Percentiles rank a stretch among this genome's conserved stretches.
phyloP scores from a whole-genome alignment of 306 rosid species.

The Cicer cuneatum region DNA sequence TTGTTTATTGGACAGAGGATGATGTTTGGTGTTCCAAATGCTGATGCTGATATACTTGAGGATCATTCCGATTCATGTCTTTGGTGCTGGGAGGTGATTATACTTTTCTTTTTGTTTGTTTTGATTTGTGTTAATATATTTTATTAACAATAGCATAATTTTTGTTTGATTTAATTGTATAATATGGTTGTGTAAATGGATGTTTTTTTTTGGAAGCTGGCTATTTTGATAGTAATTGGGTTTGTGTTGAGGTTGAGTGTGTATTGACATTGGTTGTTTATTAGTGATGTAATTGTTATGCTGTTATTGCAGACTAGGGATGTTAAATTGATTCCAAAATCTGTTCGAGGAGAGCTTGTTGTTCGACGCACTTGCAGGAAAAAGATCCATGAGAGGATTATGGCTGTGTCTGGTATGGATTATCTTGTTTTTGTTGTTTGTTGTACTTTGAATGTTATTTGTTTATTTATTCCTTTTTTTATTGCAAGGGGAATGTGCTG shows the following conservation, averaged over 20 bases:
- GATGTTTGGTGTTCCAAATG: slow-evolving; percentile 75
- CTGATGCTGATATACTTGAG: slow-evolving; percentile 88
- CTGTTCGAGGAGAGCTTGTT: slow-evolving; percentile 62
- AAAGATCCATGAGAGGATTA: slow-evolving; percentile 83
- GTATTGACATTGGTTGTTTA: not conserved
- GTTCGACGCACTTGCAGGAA: slow-evolving; percentile 78
- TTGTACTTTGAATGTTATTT: not conserved
- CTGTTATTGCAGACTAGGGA: slow-evolving; percentile 69
- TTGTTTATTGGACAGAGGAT: slow-evolving; percentile 76
- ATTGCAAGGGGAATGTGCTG: not conserved
- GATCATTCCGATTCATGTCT: slow-evolving; percentile 75
- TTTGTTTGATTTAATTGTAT: not conserved
- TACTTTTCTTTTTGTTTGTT: not conserved
- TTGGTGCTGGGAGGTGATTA: slow-evolving; percentile 98
- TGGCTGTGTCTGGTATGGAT: slow-evolving; percentile 75
- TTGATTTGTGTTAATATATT: not conserved
- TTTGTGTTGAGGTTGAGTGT: not conserved
- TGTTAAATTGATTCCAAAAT: slow-evolving; percentile 72
- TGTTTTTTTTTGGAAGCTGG: not conserved
- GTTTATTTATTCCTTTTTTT: not conserved
- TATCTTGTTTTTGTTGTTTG: slow-evolving; percentile 34
- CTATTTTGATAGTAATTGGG: not conserved
- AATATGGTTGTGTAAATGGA: no score
- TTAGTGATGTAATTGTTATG: slow-evolving; percentile 34
- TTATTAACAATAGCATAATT: not conserved